A percentile compares a stretch with the other conserved stretches of the same genome.
Conservation (phyloP, 2,329 filamentous ascomycete genomes). For the Cytospora piceae region DNA sequence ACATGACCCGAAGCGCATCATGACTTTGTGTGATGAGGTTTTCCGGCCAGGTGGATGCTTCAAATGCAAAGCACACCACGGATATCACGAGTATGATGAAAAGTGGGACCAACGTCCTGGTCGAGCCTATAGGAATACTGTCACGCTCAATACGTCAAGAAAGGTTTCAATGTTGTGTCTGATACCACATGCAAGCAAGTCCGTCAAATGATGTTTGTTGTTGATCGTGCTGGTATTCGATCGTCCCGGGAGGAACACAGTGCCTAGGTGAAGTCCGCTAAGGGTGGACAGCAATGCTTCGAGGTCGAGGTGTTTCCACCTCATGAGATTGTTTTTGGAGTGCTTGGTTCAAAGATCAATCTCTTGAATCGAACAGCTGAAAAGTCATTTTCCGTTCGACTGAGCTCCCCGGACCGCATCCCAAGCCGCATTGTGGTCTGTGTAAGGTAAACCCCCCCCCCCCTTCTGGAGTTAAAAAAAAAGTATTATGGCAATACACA, state of each 20-base stretch:
- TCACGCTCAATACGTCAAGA: neutral
- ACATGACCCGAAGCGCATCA: neutral
- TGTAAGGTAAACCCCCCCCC: neutral
- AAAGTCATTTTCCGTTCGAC: neutral
- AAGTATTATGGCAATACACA: constrained; percentile 4
- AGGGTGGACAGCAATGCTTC: neutral
- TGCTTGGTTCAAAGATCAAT: neutral
- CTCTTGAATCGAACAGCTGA: neutral
- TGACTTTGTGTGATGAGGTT: neutral
- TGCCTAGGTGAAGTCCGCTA: neutral
- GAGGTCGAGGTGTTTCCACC: constrained; percentile 7
- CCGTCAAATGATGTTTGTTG: neutral
- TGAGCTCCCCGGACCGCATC: constrained; percentile 6
- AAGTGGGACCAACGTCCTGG: constrained; percentile 7
- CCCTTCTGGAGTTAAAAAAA: neutral
- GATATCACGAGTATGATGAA: constrained; percentile 12
- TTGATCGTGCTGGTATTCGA: neutral
- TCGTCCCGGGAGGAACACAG: neutral
- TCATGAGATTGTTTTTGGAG: neutral
- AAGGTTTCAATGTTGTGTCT: constrained; percentile 1
- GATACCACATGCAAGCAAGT: constrained; percentile 12
- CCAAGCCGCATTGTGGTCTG: constrained; percentile 10
- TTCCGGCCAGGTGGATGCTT: neutral
- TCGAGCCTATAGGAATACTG: constrained; percentile 8
- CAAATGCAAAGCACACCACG: neutral